Base-by-base conservation (phyloP, 306 rosid species). In the Rosa rugosa region DNA sequence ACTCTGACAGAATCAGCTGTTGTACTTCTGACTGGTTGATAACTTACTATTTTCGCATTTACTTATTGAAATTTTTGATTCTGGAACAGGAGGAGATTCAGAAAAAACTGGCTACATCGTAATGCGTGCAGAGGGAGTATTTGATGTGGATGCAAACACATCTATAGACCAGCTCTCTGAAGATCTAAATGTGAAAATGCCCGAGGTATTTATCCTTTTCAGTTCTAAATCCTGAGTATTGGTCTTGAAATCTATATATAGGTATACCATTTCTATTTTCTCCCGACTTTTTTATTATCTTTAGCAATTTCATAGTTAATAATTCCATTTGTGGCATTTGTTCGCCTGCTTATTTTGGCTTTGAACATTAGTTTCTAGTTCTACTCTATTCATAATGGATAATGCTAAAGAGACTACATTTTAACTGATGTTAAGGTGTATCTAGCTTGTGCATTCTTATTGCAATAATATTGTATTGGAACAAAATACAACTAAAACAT, bases 141-240 rank as follows among this genome's bases (percentile, higher is more conserved):
- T 86, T 77, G 99, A 96, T 42, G 99, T 96, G 62, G 99, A 96
- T 88, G 99, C 99, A 53, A 96, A 96, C 87, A 96, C 99, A 10
- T 89, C 99, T 69, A 96, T 91, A 47, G 94, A 96, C 86, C 99
- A 96, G 84, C 98, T 96, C 64, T 96, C 97, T 49, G 99, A 93
- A 85, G 99, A 96, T 86, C 88, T 96, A 83, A 90, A 80, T 73
- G 83, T 96, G 80, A 96, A 88, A 85, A 96, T 96, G 96, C 96
- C 96, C 4, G 99, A 96, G 99, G 99, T 94, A 82, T 49, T 22
- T n/a, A 42, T 76, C 38, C 73, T 78, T 25, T 1, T 11, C n/a
- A 23, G 31, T 5, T 45, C 50, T 38, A 23, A 73, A 22, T 77
- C 75, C 75, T 41, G 36, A 62, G 78, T 70, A 13, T 22, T 68